Base-by-base conservation (phyloP, 192 early-diverging fungal genomes). In the Helicostylum pulchrum region DNA sequence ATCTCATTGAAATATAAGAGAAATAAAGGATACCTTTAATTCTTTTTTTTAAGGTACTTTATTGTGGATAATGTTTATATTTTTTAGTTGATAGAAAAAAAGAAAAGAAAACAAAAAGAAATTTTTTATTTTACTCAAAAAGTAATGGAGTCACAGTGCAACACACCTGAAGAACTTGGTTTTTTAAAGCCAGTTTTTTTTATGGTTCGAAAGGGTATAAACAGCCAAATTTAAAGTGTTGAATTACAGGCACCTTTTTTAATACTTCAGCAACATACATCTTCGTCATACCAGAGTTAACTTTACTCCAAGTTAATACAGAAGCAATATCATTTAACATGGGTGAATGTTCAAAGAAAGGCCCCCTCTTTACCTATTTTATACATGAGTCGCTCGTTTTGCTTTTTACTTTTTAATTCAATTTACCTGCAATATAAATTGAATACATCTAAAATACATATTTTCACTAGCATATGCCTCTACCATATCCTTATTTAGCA, bases 221-320 rank as follows among this genome's bases (percentile, higher is more conserved):
- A 14, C 80, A 74, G 14, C 95, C 96, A 84, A 99, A 99, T 56
- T 90, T 77, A 72, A 95, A 90, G 65, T 99, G 96, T 77, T 99
- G 96, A 77, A 97, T 94, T 19, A 99, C 93, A 2, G 96, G 96
- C 42, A 96, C 83, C 73, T 99, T 99, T 32, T 86, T 86, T 15
- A 94, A 72, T 1, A 92, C 96, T 60, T 99, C 95, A 0, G 88
- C 94, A 17, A 82, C 71, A 83, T 92, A 97, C 94, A 97, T 96
- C 72, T 96, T 99, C 48, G 90, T 66, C 87, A 97, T 87, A 10
- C 95, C 96, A 14, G 80, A 62, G 58, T 95, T 91, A 21, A 98
- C 90, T 78, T 99, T 99, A 32, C 79, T 76, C 95, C 95, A 97
- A 15, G 77, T 84, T 54, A 87, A 88, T 26, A 94, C 95, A 20